Evolutionary conservation across 208 protist species (phyloP), one percentile per base, ranked within the genome.

Genomic region (Wallacemonas rigidus): DNA sequence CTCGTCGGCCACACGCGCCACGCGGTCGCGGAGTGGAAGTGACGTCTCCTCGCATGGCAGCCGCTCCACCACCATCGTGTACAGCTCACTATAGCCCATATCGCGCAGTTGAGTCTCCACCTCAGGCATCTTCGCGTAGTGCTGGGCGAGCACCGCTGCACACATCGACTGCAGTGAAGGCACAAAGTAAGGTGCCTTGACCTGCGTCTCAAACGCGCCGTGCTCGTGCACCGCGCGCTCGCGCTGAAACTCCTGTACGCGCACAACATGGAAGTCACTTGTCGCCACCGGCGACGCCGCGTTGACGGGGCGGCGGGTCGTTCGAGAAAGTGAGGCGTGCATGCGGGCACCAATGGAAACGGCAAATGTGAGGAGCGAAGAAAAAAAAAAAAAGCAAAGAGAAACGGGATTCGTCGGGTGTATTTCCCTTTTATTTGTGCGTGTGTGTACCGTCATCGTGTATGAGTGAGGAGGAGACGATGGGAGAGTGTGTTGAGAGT

Each of bases 231-330:
- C 54, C 3, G 68, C 78, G 1, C 72, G 60, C 1, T 78, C 64
- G 2, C 77, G 72, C 36, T 78, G 48, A 11, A 71, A 70, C 74
- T 93, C 90, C 61, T 87, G 82, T 51, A 86, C 63, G 50, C 88
- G 83, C 5, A 88, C 87, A 17, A 76, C 64, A 69, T 92, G 87
- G 71, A 95, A 95, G 50, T 92, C 83, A 64, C 77, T 95, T 5
- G 71, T 74, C 0, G 70, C 39, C 2, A 55, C 44, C 5, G 64
- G 48, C 40, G 40, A 0, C 26, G 26, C 64, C 4, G 64, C 36
- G 35, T 17, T 47, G 26, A 69, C 64, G 40, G 44, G 44, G 12
- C 60, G 60, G 14, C 60, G 60, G 5, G 60, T 48, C 15, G 60
- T 65, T 38, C 60, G 60, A 38, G 60, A 45, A 4, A 65, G 60